These are phyloP conservation scores for Astragalus membranaceus DNA, from an alignment of 306 rosid genomes.

Conservation along the genomic window DNA sequence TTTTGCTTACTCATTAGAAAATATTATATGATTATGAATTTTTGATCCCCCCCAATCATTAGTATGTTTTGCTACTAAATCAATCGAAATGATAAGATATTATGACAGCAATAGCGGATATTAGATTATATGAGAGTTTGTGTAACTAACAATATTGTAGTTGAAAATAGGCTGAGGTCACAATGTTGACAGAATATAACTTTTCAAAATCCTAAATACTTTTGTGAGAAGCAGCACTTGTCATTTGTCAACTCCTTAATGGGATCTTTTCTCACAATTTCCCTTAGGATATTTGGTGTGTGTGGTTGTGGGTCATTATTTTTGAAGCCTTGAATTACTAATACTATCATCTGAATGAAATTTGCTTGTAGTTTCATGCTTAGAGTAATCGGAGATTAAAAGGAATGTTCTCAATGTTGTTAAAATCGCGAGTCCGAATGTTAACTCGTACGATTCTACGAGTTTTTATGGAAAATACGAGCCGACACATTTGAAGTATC, in stretches of 20 bases:
- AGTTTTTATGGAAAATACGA: no score
- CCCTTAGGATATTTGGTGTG: background rate
- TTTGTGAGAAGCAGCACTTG: no score
- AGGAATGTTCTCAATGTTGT: no score
- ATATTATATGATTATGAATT: background rate
- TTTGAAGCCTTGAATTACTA: background rate
- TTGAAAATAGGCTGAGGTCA: background rate
- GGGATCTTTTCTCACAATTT: background rate
- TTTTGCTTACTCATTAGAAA: background rate
- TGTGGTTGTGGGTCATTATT: constrained; percentile 6
- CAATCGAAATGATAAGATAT: background rate
- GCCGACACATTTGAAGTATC: no score
- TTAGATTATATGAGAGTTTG: background rate
- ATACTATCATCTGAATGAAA: background rate
- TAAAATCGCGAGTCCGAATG: no score
- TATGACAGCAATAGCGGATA: background rate
- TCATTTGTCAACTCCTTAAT: background rate
- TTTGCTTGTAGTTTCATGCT: background rate
- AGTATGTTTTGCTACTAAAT: background rate
- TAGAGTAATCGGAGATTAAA: background rate
- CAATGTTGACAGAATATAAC: background rate
- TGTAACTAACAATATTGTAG: background rate
- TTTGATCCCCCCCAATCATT: no score
- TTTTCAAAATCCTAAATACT: background rate
- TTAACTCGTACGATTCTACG: no score